phyloP scores from a whole-genome alignment of 768 basidiomycete genomes.

The Trametes villosa region DNA sequence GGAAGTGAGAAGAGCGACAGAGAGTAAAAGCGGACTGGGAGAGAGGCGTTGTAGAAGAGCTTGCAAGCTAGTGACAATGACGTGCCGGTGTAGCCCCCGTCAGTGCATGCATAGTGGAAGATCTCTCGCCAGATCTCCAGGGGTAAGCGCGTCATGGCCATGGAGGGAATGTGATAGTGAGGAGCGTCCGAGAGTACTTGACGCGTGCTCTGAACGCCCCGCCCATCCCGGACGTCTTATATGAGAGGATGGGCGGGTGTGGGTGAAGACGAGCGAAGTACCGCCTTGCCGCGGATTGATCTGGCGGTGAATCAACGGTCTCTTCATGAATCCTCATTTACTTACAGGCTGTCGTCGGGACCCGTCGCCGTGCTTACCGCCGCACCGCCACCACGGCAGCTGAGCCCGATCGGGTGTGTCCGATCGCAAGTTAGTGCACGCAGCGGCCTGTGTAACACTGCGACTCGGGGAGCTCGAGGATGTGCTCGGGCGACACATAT shows the following conservation, averaged over 20 bases:
- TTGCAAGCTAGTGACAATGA: constrained; percentile 12
- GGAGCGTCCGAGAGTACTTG: neutral
- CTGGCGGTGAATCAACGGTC: neutral
- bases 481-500: neutral
- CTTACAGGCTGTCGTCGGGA: neutral
- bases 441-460: constrained; percentile 3
- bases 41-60: constrained; percentile 15
- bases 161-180: neutral
- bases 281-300: neutral
- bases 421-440: neutral
- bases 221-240: neutral
- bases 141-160: constrained; percentile 1
- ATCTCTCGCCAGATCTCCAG: constrained; percentile 21
- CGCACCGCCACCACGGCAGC: constrained; percentile 9
- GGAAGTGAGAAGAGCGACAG: constrained; percentile 13
- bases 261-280: neutral
- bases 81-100: constrained; percentile 16
- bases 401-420: neutral
- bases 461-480: constrained; percentile 2
- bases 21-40: constrained; percentile 9
- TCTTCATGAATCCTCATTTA: neutral
- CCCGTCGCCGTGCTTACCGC: constrained; percentile 9
- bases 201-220: neutral
- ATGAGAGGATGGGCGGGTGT: neutral
- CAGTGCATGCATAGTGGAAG: constrained; percentile 15